Conservation (phyloP, 345 rosid genomes). For the Moricandia moricandioides region DNA sequence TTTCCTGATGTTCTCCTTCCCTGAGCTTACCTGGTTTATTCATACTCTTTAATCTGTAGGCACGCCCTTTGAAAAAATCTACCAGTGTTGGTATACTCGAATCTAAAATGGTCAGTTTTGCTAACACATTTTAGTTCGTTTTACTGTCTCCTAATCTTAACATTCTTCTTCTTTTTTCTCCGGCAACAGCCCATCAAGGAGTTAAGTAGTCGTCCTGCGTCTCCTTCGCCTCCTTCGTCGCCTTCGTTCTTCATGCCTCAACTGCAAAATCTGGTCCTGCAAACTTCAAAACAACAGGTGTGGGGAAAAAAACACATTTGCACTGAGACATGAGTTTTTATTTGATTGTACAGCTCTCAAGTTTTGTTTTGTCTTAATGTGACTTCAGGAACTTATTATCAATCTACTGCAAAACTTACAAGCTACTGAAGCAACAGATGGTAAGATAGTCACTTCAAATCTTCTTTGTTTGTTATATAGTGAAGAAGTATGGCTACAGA, state of each 20-base stretch:
- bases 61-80: constrained; percentile 79
- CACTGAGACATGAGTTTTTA: background rate
- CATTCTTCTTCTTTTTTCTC: background rate
- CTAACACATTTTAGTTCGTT: constrained; percentile 1
- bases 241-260: constrained; percentile 59
- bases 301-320: background rate
- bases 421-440: constrained; percentile 58
- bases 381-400: constrained; percentile 66
- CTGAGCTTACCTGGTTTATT: constrained; percentile 18
- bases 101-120: constrained; percentile 59
- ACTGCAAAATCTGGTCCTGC: constrained; percentile 86
- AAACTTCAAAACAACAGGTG: constrained; percentile 86
- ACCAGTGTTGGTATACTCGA: constrained; percentile 82
- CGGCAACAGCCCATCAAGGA: constrained; percentile 51
- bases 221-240: constrained; percentile 39
- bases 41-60: constrained; percentile 48
- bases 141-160: background rate
- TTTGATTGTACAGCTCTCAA: background rate
- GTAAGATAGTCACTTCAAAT: constrained; percentile 44
- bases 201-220: constrained; percentile 30
- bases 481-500: background rate
- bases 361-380: background rate
- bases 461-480: background rate
- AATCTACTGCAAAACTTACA: constrained; percentile 69
- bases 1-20: constrained; percentile 13